Base-by-base conservation (phyloP, 2,329 filamentous ascomycete species). In the Penicillium sp. region DNA sequence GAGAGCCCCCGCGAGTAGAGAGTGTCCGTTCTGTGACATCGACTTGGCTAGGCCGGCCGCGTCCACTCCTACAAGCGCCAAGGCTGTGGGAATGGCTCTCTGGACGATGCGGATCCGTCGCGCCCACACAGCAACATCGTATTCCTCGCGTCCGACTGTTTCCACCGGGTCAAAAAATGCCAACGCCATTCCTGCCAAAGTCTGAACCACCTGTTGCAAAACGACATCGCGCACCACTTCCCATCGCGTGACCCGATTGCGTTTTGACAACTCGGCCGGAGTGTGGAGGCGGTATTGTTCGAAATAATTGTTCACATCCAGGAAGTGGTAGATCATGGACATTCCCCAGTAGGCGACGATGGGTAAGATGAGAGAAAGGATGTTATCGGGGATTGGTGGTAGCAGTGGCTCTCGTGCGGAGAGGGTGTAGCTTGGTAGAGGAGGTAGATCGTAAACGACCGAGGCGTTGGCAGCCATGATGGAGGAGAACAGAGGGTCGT, bases 261-360 rank as follows among this genome's bases (percentile, higher is more conserved):
- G 79, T 64, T 86, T 85, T 23, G 81, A 62, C 47, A 96, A 84
- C 66, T 96, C 90, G 35, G 87, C 88, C 10, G 92, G 92, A 0
- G 92, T 96, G 68, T 98, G 92, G 28, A 98, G 74, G 47, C 92
- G 84, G 68, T 96, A 95, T 56, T 93, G 79, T 12, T 89, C 82
- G 62, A 90, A 94, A 25, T 90, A 70, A 63, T 95, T 86, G 67
- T 82, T 81, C 41, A 80, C 72, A 67, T 98, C 92, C 57, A 96
- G 80, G 52, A 81, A 59, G 71, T 96, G 90, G 70, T 94, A 98
- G 60, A 90, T 68, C 61, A 85, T 67, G 13, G 90, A 96, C 20
- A 93, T 68, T 14, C 70, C 67, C 92, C 92, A 98, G 74, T 98
- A 98, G 41, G 83, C 84, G 54, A 86, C 61, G 44, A 95, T 76